phyloP scores from a whole-genome alignment of 2,329 filamentous ascomycete genomes.

The Aspergillus awamori region DNA sequence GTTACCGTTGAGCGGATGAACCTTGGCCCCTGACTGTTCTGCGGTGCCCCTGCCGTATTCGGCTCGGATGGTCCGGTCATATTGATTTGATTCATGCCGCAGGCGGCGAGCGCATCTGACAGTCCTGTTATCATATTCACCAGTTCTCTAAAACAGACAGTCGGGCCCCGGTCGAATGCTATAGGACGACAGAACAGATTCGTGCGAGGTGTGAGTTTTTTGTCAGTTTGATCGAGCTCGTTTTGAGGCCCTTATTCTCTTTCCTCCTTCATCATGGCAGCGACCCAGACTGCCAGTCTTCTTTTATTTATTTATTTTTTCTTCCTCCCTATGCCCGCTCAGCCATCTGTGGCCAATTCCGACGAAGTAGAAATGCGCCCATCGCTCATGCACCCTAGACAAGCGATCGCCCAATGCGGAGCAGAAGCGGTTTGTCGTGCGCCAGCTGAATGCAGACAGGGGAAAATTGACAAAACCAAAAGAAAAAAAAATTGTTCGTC shows the following conservation, averaged over 20 bases:
- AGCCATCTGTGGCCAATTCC: background rate
- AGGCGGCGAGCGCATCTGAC: background rate
- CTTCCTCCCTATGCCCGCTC: too few species aligned
- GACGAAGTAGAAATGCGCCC: background rate
- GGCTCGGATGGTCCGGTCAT: background rate
- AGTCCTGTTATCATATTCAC: background rate
- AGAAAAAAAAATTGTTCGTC: background rate
- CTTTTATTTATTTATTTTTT: too few species aligned
- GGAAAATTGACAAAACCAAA: background rate
- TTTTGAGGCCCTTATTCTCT: background rate
- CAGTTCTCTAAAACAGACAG: conserved; percentile 3
- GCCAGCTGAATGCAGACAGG: conserved; percentile 8
- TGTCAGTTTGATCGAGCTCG: background rate
- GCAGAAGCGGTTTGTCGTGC: conserved; percentile 11
- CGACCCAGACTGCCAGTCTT: background rate
- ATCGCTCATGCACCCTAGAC: background rate
- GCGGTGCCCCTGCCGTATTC: background rate
- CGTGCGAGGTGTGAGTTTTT: background rate
- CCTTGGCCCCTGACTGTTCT: background rate
- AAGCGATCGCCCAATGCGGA: conserved; percentile 2
- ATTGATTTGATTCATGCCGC: background rate
- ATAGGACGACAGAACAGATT: conserved; percentile 1
- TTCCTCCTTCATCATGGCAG: background rate
- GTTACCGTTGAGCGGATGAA: background rate
- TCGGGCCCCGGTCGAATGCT: background rate